Evolutionary conservation across 441 rosid species (phyloP), one percentile per base, ranked within the genome.

Genomic region (Eutrema salsugineum): DNA sequence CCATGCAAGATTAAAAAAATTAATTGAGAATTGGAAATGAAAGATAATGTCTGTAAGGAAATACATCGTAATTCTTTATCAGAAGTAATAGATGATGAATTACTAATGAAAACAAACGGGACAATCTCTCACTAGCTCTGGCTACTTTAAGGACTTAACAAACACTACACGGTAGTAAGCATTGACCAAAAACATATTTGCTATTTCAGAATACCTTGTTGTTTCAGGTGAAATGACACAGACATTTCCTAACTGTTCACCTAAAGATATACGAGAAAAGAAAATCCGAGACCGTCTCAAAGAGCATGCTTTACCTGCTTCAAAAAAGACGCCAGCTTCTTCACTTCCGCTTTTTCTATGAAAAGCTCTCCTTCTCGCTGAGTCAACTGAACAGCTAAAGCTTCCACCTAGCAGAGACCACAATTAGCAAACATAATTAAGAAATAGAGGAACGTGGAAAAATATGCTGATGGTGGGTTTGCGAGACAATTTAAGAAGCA

Each of bases 301-400:
- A 57, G 57, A 51, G 76, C 64, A 77, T 3, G 0, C 11, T 63
- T 57, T 73, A 95, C 99, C 96, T 89, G 95, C 81, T 93, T 93
- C 47, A 95, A 85, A 73, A 95, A 93, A 81, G 78, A 77, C 9
- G 97, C 97, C 17, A 95, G 85, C 85, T 83, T 93, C 88, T 95
- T 95, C 75, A 93, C 98, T 91, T 95, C 98, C 14, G 96, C 69
- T 77, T 95, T 95, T 78, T 95, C 97, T 70, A 88, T 97, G 73
- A 89, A 83, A 80, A 93, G 72, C 80, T 93, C 97, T 77, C 98
- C 98, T 85, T 95, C 99, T 81, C 97, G 93, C 81, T 91, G 88
- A 70, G 97, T 91, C 78, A 95, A 81, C 75, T 95, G 98, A 79
- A 93, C 88, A 50, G 97, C 98, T 58, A 95, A 81, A 74, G 97